Percentiles rank a stretch among this genome's conserved stretches.
phyloP scores from a whole-genome alignment of 2,329 filamentous ascomycete species.

The Epichloe typhina region DNA sequence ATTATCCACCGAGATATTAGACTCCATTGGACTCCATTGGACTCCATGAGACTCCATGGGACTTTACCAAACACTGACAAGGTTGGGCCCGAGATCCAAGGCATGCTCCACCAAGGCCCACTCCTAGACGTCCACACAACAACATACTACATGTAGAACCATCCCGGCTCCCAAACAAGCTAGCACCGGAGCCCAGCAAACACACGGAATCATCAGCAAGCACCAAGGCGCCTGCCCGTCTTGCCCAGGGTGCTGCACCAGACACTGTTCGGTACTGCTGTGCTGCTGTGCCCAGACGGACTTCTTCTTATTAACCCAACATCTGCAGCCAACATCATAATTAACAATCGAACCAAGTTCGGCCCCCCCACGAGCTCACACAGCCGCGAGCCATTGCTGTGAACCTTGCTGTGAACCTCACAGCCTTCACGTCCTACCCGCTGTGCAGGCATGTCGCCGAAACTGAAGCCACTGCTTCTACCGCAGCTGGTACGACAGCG shows the following conservation, averaged over 20 bases:
- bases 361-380: not conserved
- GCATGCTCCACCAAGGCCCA: not conserved
- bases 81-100: not conserved
- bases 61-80: too few species aligned
- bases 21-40: too few species aligned
- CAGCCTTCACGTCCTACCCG: not conserved
- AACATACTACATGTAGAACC: not conserved
- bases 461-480: slow-evolving; percentile 6
- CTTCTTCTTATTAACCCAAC: not conserved
- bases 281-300: not conserved
- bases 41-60: too few species aligned
- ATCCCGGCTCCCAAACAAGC: not conserved
- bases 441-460: slow-evolving; percentile 5
- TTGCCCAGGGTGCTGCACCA: not conserved
- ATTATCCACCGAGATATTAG: not conserved
- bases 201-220: slow-evolving; percentile 2
- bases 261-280: not conserved
- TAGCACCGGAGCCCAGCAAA: not conserved
- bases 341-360: not conserved
- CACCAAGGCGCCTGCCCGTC: not conserved
- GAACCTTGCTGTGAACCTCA: not conserved
- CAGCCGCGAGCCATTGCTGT: not conserved
- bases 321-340: not conserved
- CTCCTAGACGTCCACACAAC: not conserved
- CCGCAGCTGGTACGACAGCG: slow-evolving; percentile 6